Evolutionary conservation across 305 asterid genomes (phyloP).

Genomic region (Solanum hybrid): DNA sequence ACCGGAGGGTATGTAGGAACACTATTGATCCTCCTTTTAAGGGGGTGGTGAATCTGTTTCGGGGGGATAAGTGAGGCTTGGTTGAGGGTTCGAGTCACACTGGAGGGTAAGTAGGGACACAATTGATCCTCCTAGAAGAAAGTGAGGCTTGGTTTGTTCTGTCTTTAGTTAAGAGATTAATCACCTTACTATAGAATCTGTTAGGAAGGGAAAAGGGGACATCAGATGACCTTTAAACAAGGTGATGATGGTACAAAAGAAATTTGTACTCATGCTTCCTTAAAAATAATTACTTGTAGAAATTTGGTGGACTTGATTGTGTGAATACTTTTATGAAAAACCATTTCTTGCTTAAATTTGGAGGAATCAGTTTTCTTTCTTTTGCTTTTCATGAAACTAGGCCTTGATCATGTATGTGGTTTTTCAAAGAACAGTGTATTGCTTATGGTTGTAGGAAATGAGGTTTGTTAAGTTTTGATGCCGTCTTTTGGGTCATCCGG

Average conservation of each 20-base stretch:
- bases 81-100: neutral
- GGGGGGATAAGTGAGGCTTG: neutral
- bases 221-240: neutral
- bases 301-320: neutral
- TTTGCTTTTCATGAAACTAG: neutral
- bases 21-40: neutral
- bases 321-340: neutral
- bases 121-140: neutral
- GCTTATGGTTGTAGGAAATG: neutral
- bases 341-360: neutral
- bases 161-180: neutral
- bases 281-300: neutral
- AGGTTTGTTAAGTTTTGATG: neutral
- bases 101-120: neutral
- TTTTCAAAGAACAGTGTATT: neutral
- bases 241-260: neutral
- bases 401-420: neutral
- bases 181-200: neutral
- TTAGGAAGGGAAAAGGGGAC: neutral
- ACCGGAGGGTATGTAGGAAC: neutral
- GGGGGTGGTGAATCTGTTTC: neutral
- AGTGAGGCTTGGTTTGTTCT: neutral
- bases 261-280: neutral
- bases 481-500: neutral
- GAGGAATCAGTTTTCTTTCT: neutral